These are phyloP conservation scores for Cenchrus fungigraminus DNA, from an alignment of 176 grass and related monocot species.

Conservation along the genomic window DNA sequence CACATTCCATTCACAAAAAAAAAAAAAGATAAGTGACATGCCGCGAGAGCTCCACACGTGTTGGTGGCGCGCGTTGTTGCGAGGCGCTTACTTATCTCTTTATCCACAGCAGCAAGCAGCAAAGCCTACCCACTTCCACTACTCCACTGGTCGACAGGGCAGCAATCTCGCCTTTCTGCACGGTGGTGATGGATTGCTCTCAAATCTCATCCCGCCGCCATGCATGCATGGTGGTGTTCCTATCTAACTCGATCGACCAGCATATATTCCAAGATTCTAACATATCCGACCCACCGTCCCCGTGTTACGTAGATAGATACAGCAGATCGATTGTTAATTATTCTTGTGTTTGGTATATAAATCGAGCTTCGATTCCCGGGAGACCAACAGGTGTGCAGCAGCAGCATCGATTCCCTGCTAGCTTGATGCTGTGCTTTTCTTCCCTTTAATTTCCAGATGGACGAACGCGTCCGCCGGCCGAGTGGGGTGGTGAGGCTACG, in stretches of 20 bases:
- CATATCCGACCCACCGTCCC: neutral
- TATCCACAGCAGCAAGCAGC: too few relatives aligned
- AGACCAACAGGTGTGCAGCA: neutral
- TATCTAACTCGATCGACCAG: neutral
- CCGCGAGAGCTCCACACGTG: too few relatives aligned
- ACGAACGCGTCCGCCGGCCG: neutral
- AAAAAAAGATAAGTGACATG: too few relatives aligned
- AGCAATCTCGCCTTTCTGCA: neutral
- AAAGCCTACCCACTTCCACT: neutral
- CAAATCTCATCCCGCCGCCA: neutral
- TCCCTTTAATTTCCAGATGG: neutral
- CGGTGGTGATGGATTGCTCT: neutral
- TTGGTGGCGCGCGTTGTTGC: too few relatives aligned
- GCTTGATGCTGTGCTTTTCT: neutral
- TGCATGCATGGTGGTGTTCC: neutral
- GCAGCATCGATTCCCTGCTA: neutral
- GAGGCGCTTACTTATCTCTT: too few relatives aligned
- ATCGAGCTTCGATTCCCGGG: neutral
- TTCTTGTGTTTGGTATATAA: neutral
- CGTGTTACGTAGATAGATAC: too few relatives aligned
- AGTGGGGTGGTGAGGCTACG: neutral
- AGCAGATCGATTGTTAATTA: neutral
- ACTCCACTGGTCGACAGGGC: neutral
- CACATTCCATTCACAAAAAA: too few relatives aligned
- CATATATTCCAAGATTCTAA: constrained; percentile 8